phyloP scores from a whole-genome alignment of 2,329 filamentous ascomycete genomes.

The Colletotrichum falcatum region DNA sequence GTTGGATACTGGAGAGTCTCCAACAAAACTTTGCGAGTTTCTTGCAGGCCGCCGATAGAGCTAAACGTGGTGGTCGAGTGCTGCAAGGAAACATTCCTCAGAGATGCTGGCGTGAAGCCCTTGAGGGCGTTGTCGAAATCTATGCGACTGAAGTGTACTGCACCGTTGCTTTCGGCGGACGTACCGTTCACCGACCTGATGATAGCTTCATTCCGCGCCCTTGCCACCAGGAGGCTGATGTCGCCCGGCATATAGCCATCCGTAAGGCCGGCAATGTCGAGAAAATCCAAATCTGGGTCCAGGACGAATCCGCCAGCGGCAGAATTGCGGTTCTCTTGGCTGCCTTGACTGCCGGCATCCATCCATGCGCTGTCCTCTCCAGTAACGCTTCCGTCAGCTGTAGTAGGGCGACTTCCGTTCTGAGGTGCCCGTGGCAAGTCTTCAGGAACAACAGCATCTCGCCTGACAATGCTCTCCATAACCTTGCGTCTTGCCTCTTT shows the following conservation, averaged over 20 bases:
- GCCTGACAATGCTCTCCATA: constrained; percentile 80
- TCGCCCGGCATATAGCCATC: constrained; percentile 99
- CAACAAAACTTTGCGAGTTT: constrained; percentile 89
- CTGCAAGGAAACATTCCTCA: constrained; percentile 94
- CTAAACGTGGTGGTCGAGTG: constrained; percentile 93
- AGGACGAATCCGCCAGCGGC: constrained; percentile 75
- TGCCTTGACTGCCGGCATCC: constrained; percentile 74
- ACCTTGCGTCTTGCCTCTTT: constrained; percentile 90
- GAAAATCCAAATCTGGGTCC: constrained; percentile 83
- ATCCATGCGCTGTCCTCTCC: constrained; percentile 77
- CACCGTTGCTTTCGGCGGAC: constrained; percentile 55
- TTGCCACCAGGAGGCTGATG: constrained; percentile 83
- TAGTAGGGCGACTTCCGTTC: constrained; percentile 67
- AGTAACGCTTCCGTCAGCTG: constrained; percentile 64
- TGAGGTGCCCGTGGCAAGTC: constrained; percentile 50
- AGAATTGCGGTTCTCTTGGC: constrained; percentile 51
- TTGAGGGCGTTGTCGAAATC: constrained; percentile 90
- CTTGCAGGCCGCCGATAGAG: constrained; percentile 87
- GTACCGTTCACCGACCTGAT: constrained; percentile 80
- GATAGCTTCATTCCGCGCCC: constrained; percentile 91
- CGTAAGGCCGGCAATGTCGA: constrained; percentile 92
- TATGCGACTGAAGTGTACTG: constrained; percentile 73
- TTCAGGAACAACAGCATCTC: constrained; percentile 59
- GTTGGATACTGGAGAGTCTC: constrained; percentile 98
- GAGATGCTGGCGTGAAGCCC: constrained; percentile 93